phyloP scores from a whole-genome alignment of 345 rosid genomes.

The Passiflora organensis region DNA sequence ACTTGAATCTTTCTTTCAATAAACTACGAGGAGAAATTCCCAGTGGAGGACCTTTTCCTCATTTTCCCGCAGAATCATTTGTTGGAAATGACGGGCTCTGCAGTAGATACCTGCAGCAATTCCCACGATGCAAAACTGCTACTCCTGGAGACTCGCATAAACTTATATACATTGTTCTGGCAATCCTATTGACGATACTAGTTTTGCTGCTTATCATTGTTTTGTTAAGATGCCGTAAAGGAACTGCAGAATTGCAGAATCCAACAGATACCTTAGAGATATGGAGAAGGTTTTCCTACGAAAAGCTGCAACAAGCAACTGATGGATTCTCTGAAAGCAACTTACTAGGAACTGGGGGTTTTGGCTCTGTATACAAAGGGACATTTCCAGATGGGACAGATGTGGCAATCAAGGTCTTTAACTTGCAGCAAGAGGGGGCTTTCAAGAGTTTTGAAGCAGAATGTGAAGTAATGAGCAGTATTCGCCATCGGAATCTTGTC shows the following conservation, averaged over 20 bases:
- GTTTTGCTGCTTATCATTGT: neutral
- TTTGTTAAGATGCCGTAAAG: neutral
- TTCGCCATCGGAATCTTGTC: conserved; percentile 4
- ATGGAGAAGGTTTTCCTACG: conserved; percentile 1
- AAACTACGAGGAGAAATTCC: conserved; percentile 13
- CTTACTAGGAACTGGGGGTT: conserved; percentile 2
- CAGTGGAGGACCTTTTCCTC: neutral
- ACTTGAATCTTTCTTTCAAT: conserved; percentile 8
- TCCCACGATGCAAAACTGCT: neutral
- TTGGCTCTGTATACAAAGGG: conserved; percentile 5
- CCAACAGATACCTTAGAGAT: neutral
- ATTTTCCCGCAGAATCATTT: conserved; percentile 5
- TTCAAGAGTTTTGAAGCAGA: conserved; percentile 3
- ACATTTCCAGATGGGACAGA: neutral
- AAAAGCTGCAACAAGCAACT: conserved; percentile 1
- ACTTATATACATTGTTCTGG: neutral
- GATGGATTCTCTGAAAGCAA: conserved; percentile 3
- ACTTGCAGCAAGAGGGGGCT: neutral
- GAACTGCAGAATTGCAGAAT: neutral
- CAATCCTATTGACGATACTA: neutral
- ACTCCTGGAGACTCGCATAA: neutral
- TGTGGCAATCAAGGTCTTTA: conserved; percentile 5
- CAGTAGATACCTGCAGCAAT: neutral
- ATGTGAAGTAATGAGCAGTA: neutral
- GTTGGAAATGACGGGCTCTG: conserved; percentile 1